phyloP scores from a whole-genome alignment of 352 stramenopile species.

The Phytophthora pisi region DNA sequence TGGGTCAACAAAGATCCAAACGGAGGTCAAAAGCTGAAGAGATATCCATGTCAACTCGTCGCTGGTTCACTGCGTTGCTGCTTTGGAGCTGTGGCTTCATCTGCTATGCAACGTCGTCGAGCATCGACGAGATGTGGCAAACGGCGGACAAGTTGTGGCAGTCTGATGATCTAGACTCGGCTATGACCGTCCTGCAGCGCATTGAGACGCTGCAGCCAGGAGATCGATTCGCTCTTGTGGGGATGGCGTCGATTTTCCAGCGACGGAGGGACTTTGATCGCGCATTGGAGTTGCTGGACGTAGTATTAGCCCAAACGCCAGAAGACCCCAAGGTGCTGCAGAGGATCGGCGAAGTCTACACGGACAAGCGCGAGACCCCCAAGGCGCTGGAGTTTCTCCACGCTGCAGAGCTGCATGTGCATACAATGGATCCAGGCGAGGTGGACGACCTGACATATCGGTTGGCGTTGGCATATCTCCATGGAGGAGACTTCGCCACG shows the following conservation, averaged over 20 bases:
- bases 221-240: constrained; percentile 27
- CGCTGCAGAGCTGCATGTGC: constrained; percentile 20
- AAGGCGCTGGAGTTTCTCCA: constrained; percentile 30
- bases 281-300: constrained; percentile 30
- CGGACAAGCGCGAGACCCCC: constrained; percentile 26
- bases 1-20: constrained; percentile 17
- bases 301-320: constrained; percentile 19
- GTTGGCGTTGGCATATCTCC: constrained; percentile 49
- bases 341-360: constrained; percentile 44
- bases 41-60: constrained; percentile 7
- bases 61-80: constrained; percentile 3
- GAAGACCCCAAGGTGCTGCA: constrained; percentile 25
- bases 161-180: constrained; percentile 30
- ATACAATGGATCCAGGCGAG: not conserved
- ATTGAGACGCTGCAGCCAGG: constrained; percentile 33
- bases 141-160: constrained; percentile 32
- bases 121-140: constrained; percentile 36
- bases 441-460: constrained; percentile 25
- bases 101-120: not conserved
- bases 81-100: constrained; percentile 11
- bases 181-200: constrained; percentile 33
- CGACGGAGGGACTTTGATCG: constrained; percentile 31
- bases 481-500: constrained; percentile 27
- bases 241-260: constrained; percentile 40
- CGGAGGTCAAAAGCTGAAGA: constrained; percentile 9